Evolutionary conservation across 106 monocot genomes (phyloP), one percentile per base, ranked within the genome.

Genomic region (Cymbidium sinense): DNA sequence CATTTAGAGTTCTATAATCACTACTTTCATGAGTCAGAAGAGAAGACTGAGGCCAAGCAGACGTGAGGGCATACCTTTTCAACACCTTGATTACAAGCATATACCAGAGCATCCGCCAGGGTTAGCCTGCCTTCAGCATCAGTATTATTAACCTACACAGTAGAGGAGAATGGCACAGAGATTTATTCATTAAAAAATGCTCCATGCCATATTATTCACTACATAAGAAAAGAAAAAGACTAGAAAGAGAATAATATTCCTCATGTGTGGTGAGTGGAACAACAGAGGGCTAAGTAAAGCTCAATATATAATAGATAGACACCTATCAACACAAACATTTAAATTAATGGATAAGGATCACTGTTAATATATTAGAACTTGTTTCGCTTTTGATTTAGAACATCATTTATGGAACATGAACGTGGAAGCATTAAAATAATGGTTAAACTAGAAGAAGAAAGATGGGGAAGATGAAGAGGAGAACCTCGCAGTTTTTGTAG

Each of bases 91-190:
- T 91, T 91, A 80, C 94, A 89, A 62, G 91, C 84, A 87, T 94
- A 94, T 70, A 94, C 87, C 84, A 94, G 79, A 82, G 93, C 88
- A 84, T 94, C 93, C 31, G 93, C 91, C 79, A 94, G 91, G 8
- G 93, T 94, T 43, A 94, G 74, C 82, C 93, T 88, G 77, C 93
- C 93, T 52, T 94, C 94, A 34, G 91, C 89, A 91, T 94, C 94
- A 27, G 94, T 94, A 73, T 94, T 94, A 51, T 91, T 91, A 8
- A 94, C 94, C 94, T 94, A 73, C 36, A 90, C 52, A 50, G 58
- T 58, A n/a, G 0, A 58, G 7, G 6, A 58, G 21, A 58, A 23
- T 58, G 23, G 23, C 1, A 5, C 58, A 3, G 5, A 23, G 23
- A 58, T 58, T 58, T 58, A 6, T 21, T 23, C 21, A 58, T 10